Evolutionary conservation across 1,139 yeast genomes (phyloP), one percentile per base, ranked within the genome.

Genomic region (Diutina sp.): DNA sequence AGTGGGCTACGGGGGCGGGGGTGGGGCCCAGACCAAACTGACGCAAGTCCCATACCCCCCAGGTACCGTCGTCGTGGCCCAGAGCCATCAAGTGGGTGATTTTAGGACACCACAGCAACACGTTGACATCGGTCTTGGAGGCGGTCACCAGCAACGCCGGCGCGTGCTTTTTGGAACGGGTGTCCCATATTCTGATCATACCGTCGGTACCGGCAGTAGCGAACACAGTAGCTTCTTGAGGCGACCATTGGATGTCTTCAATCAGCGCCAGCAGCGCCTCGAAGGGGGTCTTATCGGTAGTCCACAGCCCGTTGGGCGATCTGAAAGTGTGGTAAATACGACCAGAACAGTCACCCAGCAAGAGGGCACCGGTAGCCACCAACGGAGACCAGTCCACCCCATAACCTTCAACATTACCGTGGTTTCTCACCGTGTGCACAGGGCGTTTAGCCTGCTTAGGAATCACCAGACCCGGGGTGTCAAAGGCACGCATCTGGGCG

Each of bases 1-100:
- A 93, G 63, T 87, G 86, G 8, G 97, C 98, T 41, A 91, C 97
- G 16, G 95, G 95, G 18, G 83, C 72, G 11, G 90, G 88, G 32
- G 72, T 66, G 29, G 80, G 71, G 54, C 76, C 72, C 53, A 74
- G 71, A 61, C 82, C 80, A 73, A 95, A 90, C 64, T 82, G 87
- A 68, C 99, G 85, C 71, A 93, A 78, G 74, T 93, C 99, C 99
- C 99, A 93, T 51, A 93, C 95, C 57, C 96, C 90, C 97, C 98
- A 93, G 41, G 85, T 74, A 60, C 99, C 99, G 69, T 90, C 97
- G 69, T 93, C 99, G 67, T 93, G 97, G 62, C 99, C 99, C 56
- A 95, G 85, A 0, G 98, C 98, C 60, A 93, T 77, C 65, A 93
- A 75, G 65, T 90, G 89, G 66, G 86, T 86, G 61, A 91, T 87